Conservation (phyloP, 2,329 filamentous ascomycete genomes). For the Lasiodiplodia gonubiensis region DNA sequence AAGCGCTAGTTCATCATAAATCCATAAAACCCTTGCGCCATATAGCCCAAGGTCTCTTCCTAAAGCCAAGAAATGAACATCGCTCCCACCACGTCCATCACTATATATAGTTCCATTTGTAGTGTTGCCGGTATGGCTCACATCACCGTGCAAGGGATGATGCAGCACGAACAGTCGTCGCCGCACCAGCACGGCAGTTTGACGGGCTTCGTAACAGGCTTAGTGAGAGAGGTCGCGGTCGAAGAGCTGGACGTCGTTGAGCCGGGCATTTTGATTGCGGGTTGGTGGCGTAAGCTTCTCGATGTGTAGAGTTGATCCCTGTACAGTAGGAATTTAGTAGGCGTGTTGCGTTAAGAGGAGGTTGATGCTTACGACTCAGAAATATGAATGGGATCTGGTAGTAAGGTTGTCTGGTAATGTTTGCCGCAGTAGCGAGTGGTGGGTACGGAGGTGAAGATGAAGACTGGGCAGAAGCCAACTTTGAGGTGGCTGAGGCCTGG, state of each 20-base stretch:
- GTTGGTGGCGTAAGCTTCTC: not conserved
- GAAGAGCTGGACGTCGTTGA: constrained; percentile 28
- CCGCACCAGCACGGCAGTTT: constrained; percentile 37
- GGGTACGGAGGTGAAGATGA: not conserved
- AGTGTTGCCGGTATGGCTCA: constrained; percentile 24
- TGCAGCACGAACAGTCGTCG: constrained; percentile 38
- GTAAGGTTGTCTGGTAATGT: not conserved
- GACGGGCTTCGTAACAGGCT: constrained; percentile 36
- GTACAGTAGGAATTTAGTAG: not conserved
- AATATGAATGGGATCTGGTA: not conserved
- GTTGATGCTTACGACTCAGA: not conserved
- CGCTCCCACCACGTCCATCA: not conserved
- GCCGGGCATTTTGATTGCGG: constrained; percentile 9
- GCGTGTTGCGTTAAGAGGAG: not conserved
- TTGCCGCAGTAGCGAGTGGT: not conserved
- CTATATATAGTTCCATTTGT: not conserved
- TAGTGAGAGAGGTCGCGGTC: constrained; percentile 39
- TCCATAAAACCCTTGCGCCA: no score
- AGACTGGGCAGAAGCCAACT: not conserved
- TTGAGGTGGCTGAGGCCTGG: not conserved
- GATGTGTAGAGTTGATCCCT: not conserved
- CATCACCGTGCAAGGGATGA: constrained; percentile 47
- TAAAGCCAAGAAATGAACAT: not conserved
- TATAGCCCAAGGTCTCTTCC: not conserved
- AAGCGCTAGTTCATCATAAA: not conserved